phyloP scores from a whole-genome alignment of 192 early-diverging fungal species.

The Linnemannia zychae region DNA sequence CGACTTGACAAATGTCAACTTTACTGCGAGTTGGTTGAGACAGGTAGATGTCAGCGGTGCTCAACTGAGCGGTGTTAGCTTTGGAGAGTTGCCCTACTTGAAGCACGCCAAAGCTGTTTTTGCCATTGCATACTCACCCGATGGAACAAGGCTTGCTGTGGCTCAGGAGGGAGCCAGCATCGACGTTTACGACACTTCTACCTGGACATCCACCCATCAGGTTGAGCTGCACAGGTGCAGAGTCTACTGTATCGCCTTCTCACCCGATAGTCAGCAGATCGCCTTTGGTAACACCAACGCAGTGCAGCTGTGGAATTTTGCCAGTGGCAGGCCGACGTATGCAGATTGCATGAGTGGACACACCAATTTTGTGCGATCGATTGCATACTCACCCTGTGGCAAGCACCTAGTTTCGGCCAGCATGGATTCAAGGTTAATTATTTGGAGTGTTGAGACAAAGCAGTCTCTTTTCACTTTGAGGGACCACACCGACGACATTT shows the following conservation, averaged over 20 bases:
- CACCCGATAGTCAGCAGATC: not conserved
- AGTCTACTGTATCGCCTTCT: not conserved
- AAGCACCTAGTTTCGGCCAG: not conserved
- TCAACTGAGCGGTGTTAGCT: not conserved
- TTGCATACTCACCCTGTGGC: not conserved
- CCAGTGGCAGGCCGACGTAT: not conserved
- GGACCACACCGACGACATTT: not conserved
- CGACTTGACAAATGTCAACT: conserved; percentile 3
- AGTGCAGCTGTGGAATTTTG: not conserved
- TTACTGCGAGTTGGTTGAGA: not conserved
- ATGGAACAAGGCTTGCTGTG: not conserved
- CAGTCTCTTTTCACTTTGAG: not conserved
- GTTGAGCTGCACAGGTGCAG: not conserved
- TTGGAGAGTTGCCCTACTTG: not conserved
- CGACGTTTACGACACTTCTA: not conserved
- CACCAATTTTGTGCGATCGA: not conserved
- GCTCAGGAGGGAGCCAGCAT: not conserved
- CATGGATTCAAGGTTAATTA: not conserved
- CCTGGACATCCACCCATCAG: not conserved
- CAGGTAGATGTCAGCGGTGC: not conserved
- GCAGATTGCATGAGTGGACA: not conserved
- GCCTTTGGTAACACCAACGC: not conserved
- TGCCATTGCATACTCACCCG: not conserved
- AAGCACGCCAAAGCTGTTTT: no score
- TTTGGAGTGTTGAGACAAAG: not conserved